A percentile compares a stretch with the other conserved stretches of the same genome.
Conservation (phyloP, 306 rosid genomes). For the Hippophae gyantsensis region DNA sequence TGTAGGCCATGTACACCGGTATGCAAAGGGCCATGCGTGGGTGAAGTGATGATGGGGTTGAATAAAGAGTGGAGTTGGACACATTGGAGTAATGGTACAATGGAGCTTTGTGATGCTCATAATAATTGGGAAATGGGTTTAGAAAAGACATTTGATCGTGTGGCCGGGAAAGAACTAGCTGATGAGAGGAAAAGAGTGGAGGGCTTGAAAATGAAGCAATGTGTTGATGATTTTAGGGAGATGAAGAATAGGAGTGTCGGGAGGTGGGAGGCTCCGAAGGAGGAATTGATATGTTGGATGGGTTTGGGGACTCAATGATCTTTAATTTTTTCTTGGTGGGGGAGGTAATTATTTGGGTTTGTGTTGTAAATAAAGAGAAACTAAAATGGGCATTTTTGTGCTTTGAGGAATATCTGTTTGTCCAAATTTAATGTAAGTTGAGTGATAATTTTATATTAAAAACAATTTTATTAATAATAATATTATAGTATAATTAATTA, state of each 20-base stretch:
- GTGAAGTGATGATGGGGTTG: conserved; percentile 29
- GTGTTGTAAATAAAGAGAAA: too few species aligned
- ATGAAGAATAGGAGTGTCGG: conserved; percentile 25
- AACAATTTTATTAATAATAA: too few species aligned
- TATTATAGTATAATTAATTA: too few species aligned
- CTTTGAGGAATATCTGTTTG: too few species aligned
- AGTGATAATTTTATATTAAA: too few species aligned
- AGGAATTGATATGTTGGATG: conserved; percentile 31
- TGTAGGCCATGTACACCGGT: conserved; percentile 67
- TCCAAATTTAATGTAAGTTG: too few species aligned
- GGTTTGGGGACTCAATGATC: too few species aligned
- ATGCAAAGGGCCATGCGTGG: conserved; percentile 52
- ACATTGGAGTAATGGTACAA: conserved; percentile 40
- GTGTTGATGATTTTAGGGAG: conserved; percentile 29
- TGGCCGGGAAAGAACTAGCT: conserved; percentile 34
- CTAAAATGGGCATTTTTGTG: too few species aligned
- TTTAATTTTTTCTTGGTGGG: too few species aligned
- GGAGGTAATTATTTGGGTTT: too few species aligned
- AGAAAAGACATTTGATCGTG: conserved; percentile 42
- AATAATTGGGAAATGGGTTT: conserved; percentile 55
- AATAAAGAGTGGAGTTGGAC: conserved; percentile 79
- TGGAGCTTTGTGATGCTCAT: conserved; percentile 55
- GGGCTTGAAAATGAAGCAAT: conserved; percentile 23
- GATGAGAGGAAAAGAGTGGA: conserved; percentile 27
- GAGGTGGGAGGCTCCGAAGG: conserved; percentile 52